These are phyloP conservation scores for Hypoxylon sp. DNA, from an alignment of 2,329 filamentous ascomycete genomes.

Conservation along the genomic window DNA sequence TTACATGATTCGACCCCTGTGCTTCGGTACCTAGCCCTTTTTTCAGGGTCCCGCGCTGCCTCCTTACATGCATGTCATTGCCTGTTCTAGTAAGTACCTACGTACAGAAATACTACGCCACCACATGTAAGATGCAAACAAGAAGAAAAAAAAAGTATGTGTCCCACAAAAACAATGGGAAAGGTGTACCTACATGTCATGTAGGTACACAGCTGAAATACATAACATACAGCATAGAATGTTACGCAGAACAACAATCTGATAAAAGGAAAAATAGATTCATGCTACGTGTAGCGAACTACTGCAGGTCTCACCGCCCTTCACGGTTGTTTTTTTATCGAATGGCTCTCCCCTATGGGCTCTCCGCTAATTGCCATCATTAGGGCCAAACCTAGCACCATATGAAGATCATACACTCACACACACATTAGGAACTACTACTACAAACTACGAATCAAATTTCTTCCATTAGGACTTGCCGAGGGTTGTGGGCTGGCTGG, in stretches of 20 bases:
- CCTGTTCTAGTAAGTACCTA: not conserved
- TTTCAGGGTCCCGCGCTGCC: conserved; percentile 19
- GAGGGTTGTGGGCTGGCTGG: conserved; percentile 16
- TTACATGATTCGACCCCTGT: conserved; percentile 24
- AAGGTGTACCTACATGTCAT: not conserved
- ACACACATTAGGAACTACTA: not conserved
- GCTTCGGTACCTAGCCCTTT: conserved; percentile 11
- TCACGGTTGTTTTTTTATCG: conserved; percentile 7
- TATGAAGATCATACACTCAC: conserved; percentile 25
- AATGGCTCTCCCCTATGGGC: conserved; percentile 17
- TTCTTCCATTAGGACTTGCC: conserved; percentile 13
- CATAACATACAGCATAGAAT: not conserved
- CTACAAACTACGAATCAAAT: not conserved
- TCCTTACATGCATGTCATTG: not conserved
- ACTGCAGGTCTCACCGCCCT: conserved; percentile 36
- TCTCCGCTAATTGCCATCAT: conserved; percentile 18
- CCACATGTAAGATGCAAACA: conserved; percentile 28
- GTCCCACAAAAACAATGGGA: not conserved
- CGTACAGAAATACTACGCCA: conserved; percentile 26
- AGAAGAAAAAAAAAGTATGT: conserved; percentile 1
- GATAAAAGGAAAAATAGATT: conserved; percentile 4
- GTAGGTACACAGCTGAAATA: not conserved
- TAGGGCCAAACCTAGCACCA: conserved; percentile 18
- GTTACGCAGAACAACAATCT: not conserved
- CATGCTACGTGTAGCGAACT: too few relatives aligned